Conservation (phyloP, 306 rosid species). For the Cyclanthera cordifolia region DNA sequence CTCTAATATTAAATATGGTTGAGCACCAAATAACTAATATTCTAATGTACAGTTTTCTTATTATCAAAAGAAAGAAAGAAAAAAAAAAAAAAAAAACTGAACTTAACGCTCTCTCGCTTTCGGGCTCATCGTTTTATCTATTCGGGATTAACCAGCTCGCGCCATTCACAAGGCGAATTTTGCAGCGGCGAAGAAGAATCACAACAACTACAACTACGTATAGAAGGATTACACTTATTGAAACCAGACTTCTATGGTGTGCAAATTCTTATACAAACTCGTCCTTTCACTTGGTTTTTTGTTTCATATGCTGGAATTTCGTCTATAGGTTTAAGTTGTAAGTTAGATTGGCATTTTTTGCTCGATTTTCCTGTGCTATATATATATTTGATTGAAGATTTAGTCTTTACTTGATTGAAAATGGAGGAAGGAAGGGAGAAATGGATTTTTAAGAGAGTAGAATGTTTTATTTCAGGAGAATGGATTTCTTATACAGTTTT, state of each 20-base stretch:
- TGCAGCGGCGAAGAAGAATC: neutral
- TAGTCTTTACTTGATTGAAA: neutral
- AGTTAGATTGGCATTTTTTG: neutral
- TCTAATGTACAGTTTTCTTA: no score
- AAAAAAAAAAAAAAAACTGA: neutral
- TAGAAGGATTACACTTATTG: neutral
- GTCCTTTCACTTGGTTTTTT: neutral
- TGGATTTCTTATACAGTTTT: neutral
- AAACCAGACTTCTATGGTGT: neutral
- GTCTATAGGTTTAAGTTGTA: neutral
- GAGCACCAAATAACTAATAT: no score
- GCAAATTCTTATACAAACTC: neutral
- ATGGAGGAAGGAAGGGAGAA: conserved; percentile 1
- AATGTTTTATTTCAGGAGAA: neutral
- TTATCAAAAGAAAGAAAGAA: neutral
- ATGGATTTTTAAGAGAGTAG: neutral
- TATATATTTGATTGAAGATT: neutral
- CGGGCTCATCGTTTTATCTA: neutral
- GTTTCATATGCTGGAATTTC: neutral
- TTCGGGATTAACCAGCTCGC: neutral
- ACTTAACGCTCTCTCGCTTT: neutral
- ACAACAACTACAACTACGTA: neutral
- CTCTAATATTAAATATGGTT: no score
- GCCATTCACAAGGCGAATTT: neutral
- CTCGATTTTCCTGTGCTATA: neutral